A percentile compares a stretch with the other conserved stretches of the same genome.
Evolutionary conservation across 257 asterid species (phyloP).

Genomic region (Scutellaria minor): DNA sequence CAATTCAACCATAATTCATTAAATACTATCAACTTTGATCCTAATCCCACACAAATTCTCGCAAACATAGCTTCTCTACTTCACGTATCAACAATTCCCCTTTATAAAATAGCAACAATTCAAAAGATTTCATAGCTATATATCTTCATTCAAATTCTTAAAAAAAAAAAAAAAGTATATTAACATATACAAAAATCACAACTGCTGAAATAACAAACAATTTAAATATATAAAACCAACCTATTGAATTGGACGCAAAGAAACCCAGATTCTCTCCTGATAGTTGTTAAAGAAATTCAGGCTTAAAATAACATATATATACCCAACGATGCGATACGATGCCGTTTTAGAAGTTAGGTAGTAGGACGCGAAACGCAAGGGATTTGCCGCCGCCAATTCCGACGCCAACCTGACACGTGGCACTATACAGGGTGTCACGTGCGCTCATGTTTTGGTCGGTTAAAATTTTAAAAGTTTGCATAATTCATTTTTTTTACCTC

Average conservation of each 20-base stretch:
- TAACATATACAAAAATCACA: not conserved
- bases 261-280: conserved; percentile 29
- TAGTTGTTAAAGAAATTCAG: not conserved
- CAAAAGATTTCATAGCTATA: not conserved
- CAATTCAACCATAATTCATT: not conserved
- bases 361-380: conserved; percentile 34
- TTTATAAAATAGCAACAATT: not conserved
- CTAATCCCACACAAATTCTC: not conserved
- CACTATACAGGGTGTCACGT: no score
- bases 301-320: no score
- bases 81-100: not conserved
- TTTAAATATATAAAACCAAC: not conserved
- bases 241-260: conserved; percentile 37
- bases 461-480: no score
- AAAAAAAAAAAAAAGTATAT: not conserved
- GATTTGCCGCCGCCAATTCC: conserved; percentile 28
- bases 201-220: not conserved
- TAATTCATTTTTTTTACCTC: no score
- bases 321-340: conserved; percentile 6
- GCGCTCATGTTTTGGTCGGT: no score
- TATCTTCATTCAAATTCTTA: conserved; percentile 3
- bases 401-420: conserved; percentile 28
- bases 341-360: conserved; percentile 21
- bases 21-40: not conserved
- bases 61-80: not conserved